Percentiles rank a stretch among this genome's conserved stretches.
Conservation (phyloP, 1,284 basidiomycete species). For the Rhodotorula sp. region DNA sequence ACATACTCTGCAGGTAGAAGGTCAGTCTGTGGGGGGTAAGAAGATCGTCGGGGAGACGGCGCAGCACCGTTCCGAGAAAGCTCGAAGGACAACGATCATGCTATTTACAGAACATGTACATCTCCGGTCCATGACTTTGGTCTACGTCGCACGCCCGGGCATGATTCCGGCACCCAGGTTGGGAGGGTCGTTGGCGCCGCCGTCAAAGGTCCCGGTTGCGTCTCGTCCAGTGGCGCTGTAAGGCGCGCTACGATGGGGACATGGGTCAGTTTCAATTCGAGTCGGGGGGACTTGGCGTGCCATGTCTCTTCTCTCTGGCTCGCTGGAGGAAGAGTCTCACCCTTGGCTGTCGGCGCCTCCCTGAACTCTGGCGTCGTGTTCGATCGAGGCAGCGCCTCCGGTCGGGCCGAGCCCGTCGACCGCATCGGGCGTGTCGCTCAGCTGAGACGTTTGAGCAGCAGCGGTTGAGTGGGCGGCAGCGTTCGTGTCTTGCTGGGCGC, state of each 20-base stretch:
- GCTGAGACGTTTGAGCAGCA: neutral
- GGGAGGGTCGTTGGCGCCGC: slow-evolving; percentile 26
- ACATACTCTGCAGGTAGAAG: no score
- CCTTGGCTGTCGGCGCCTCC: neutral
- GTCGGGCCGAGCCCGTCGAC: slow-evolving; percentile 8
- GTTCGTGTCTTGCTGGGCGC: neutral
- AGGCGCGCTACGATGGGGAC: neutral
- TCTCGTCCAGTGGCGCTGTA: slow-evolving; percentile 25
- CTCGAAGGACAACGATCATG: neutral
- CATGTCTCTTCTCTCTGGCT: no score
- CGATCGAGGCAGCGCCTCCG: slow-evolving; percentile 1
- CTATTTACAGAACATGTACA: neutral
- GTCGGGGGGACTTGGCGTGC: no score
- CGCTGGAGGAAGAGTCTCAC: neutral
- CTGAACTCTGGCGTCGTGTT: neutral
- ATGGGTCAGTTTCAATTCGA: neutral
- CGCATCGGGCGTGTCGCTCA: neutral
- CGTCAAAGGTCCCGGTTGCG: slow-evolving; percentile 24
- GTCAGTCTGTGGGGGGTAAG: no score
- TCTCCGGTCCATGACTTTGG: no score
- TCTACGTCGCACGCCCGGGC: neutral
- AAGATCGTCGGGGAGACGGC: no score
- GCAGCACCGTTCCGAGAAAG: no score
- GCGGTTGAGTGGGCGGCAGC: neutral
- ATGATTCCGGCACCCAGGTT: slow-evolving; percentile 17